Base-by-base conservation (phyloP, 768 basidiomycete species). In the Baorangia bicolor region DNA sequence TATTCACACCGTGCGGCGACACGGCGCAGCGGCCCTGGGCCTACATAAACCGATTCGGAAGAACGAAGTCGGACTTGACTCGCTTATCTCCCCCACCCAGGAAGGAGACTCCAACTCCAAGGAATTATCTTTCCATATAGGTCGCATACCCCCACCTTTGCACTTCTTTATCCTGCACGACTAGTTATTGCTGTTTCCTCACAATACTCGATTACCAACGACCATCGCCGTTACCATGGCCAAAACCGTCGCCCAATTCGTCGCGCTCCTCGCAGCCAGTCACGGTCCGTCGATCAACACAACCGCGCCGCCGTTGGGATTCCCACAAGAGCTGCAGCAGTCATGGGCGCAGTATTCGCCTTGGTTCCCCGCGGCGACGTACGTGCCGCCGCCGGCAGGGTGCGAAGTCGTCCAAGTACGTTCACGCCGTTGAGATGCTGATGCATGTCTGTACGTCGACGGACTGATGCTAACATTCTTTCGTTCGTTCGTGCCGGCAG, bases 291-390 rank as follows among this genome's bases (percentile, higher is more conserved):
- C 47, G 38, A 46, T 56, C 35, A 39, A 53, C 5, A 25, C 10
- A 12, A 64, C 62, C 12, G 48, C 59, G 1, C 56, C 59, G 2
- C 13, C 37, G 2, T 34, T 60, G 20, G 61, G 51, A 6, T 44
- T 63, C 5, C 57, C 60, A 5, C 41, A 49, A 28, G 52, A 27
- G 1, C 31, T 68, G 40, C 49, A 62, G 31, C 62, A 70, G 45
- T 69, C 73, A 1, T 87, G 84, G 85, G 83, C 74, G 5, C 74
- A 79, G 52, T 87, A 86, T 65, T 74, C 83, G 33, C 86, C 87
- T 0, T 87, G 77, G 64, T 78, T 75, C 55, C 71, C 84, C 3
- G 74, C 69, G 0, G 74, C 64, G 16, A 50, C 59, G 21, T 87
- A 86, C 63, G 34, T 60, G 2, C 56, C 68, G 0, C 80, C 80